phyloP scores from a whole-genome alignment of 2,329 filamentous ascomycete genomes.

The Xylariaceae sp. region DNA sequence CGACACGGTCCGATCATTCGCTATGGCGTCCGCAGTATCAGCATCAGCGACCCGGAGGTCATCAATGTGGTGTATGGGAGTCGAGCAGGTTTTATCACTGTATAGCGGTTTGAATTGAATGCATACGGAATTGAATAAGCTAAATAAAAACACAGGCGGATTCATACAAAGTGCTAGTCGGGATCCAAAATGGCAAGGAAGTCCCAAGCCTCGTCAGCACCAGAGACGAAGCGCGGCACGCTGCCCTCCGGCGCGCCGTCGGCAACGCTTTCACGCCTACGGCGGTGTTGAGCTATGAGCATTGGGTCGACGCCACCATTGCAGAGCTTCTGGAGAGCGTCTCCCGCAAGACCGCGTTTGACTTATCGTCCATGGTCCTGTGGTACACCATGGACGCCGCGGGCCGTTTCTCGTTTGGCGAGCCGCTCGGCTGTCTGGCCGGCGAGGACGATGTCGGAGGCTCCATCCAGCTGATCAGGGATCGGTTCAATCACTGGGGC shows the following conservation, averaged over 20 bases:
- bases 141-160: constrained; percentile 26
- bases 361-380: constrained; percentile 29
- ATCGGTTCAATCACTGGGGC: constrained; percentile 35
- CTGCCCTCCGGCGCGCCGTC: constrained; percentile 33
- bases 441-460: constrained; percentile 30
- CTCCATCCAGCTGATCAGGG: constrained; percentile 33
- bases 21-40: constrained; percentile 35
- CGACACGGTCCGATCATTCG: constrained; percentile 33
- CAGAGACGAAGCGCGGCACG: constrained; percentile 32
- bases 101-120: background rate
- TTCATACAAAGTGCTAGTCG: constrained; percentile 34
- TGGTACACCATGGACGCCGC: constrained; percentile 36
- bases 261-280: constrained; percentile 36
- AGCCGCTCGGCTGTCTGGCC: constrained; percentile 32
- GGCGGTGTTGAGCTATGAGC: constrained; percentile 33
- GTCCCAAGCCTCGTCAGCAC: constrained; percentile 35
- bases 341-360: constrained; percentile 24
- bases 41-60: constrained; percentile 36
- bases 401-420: constrained; percentile 32
- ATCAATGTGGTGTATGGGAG: constrained; percentile 36
- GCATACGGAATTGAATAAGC: too few relatives aligned
- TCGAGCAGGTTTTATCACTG: constrained; percentile 33
- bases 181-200: constrained; percentile 35
- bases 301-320: constrained; percentile 33
- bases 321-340: constrained; percentile 27